Percentiles rank a stretch among this genome's conserved stretches.
Evolutionary conservation across 225 moss, liverwort and hornwort genomes (phyloP).

Genomic region (Takakia lepidozioides): DNA sequence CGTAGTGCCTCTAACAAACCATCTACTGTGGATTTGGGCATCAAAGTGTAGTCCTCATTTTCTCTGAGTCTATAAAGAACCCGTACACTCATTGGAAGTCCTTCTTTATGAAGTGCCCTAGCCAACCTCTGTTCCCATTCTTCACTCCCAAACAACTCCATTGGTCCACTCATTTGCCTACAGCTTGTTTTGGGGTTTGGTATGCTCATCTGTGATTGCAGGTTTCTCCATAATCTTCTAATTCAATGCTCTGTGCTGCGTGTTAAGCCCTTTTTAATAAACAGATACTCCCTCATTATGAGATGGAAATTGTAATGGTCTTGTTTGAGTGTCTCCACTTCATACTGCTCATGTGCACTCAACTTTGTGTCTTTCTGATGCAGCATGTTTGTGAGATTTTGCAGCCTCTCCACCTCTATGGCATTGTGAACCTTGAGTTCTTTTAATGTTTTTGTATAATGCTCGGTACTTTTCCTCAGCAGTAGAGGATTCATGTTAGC

Average conservation of each 20-base stretch:
- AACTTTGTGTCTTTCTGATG: not conserved
- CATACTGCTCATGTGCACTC: not conserved
- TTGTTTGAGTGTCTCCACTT: conserved; percentile 8
- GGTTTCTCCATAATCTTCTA: conserved; percentile 5
- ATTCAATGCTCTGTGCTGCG: conserved; percentile 27
- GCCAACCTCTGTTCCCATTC: conserved; percentile 13
- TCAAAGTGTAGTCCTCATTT: conserved; percentile 10
- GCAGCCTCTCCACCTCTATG: conserved; percentile 19
- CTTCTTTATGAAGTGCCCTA: conserved; percentile 16
- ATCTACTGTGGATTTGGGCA: conserved; percentile 3
- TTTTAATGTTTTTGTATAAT: conserved; percentile 13
- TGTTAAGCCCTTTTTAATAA: conserved; percentile 13
- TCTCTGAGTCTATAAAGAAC: conserved; percentile 17
- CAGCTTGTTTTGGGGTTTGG: no score
- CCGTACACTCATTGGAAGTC: conserved; percentile 1
- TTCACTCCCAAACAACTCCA: no score
- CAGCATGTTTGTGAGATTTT: conserved; percentile 7
- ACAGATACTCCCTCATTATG: conserved; percentile 17
- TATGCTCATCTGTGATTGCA: not conserved
- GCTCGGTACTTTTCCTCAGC: conserved; percentile 21
- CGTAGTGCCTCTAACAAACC: conserved; percentile 5
- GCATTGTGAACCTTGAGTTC: conserved; percentile 28
- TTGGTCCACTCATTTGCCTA: no score
- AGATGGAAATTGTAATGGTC: conserved; percentile 27
- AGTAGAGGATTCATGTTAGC: conserved; percentile 8